Base-by-base conservation (phyloP, 2,329 filamentous ascomycete genomes). In the Coleophoma crateriformis region DNA sequence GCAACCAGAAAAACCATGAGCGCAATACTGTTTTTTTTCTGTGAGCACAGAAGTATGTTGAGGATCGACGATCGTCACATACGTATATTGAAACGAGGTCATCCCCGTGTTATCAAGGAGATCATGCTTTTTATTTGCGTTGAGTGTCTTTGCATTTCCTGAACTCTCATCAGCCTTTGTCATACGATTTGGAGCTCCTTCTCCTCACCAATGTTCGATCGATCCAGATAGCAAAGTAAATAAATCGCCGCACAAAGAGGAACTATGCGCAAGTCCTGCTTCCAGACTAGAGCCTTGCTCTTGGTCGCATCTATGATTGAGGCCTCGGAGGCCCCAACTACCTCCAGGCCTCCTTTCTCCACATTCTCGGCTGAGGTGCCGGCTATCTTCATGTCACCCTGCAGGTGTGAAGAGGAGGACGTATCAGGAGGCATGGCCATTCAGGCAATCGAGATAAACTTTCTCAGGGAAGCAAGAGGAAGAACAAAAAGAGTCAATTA, bases 181-280 rank as follows among this genome's bases (percentile, higher is more conserved):
- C 11, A 46, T 20, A 7, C 6, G 34, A 15, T 17, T 32, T 39
- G 34, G n/a, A n/a, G n/a, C 3, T 7, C 27, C 17, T 15, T 20
- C 46, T 2, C 35, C 58, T 43, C 50, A 71, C 82, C 82, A 50
- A 88, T 87, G 64, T 87, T 88, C 49, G 80, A 77, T 40, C 81
- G 73, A 65, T 87, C 84, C 20, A 87, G 74, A 62, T 84, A 87
- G 65, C 80, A 84, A 19, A 87, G 73, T 42, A 87, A 72, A 63
- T 85, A 88, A 46, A 87, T 84, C 47, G 65, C 69, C 7, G 80
- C 78, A n/a, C 74, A 79, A 13, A 87, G 67, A 1, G 84, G 83
- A 13, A 87, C 69, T 50, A 87, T 84, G 48, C 78, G 74, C 15
- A 78, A 51, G 62, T 87, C 84, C 58, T 85, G 81, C 58, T 79